Conservation (phyloP, 129 eudicot genomes). For the Flaveria bidentis region DNA sequence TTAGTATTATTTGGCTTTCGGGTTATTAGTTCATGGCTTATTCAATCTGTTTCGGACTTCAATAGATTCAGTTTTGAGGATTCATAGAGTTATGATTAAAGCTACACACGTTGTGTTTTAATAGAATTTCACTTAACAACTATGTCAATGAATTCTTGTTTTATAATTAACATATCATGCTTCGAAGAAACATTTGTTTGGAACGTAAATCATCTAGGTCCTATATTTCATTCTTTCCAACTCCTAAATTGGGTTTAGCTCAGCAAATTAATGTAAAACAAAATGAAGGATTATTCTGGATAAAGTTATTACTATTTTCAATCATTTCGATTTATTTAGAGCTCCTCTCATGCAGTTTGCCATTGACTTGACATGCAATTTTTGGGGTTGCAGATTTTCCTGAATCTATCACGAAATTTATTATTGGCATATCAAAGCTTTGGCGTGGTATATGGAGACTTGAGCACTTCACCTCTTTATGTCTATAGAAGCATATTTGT, state of each 20-base stretch:
- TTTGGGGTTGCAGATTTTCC: slow-evolving; percentile 52
- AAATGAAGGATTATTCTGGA: too few relatives aligned
- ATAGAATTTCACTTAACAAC: neutral
- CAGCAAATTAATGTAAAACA: neutral
- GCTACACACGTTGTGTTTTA: neutral
- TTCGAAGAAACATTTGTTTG: neutral
- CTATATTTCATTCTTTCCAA: neutral
- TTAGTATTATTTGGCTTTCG: neutral
- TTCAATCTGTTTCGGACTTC: neutral
- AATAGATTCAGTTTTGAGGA: slow-evolving; percentile 2
- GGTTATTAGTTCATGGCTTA: neutral
- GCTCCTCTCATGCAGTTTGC: neutral
- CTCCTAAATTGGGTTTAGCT: neutral
- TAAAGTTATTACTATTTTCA: neutral
- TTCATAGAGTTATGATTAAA: neutral
- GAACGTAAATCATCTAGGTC: neutral
- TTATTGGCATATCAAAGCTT: slow-evolving; percentile 93
- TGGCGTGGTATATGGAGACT: slow-evolving; percentile 90
- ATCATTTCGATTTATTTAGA: neutral
- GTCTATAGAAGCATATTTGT: slow-evolving; percentile 64
- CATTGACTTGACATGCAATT: slow-evolving; percentile 27
- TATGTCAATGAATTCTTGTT: neutral
- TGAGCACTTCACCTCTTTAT: slow-evolving; percentile 94
- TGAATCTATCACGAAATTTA: slow-evolving; percentile 49
- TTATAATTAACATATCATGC: neutral